Evolutionary conservation across 257 asterid species (phyloP), one percentile per base, ranked within the genome.

Genomic region (Przewalskia tangutica): DNA sequence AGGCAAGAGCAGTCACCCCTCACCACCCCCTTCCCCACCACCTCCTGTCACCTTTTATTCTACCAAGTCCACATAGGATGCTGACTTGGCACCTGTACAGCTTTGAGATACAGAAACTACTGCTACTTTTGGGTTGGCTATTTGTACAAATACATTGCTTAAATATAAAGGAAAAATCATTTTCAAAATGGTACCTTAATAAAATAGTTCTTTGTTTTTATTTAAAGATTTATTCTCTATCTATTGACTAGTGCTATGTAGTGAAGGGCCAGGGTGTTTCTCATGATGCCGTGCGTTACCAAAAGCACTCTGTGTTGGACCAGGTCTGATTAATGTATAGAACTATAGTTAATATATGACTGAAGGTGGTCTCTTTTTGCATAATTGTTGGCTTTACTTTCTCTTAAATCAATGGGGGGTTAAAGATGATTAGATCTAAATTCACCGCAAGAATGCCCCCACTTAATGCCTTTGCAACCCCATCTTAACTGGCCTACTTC

Each of bases 281-380:
- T 85, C 85, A 92, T 92, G 83, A 91, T 93, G 92, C 84, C 87
- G 88, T 88, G 89, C 91, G 89, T 86, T 82, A 85, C 86, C 85
- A 82, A 82, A 67, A 86, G 85, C 85, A 86, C 88, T 90, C 91
- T 86, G 76, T 84, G 86, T 81, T 77, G 85, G 78, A 65, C 77
- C 77, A 73, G 55, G 68, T 65, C 76, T 77, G 83, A 79, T 68
- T 81, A 81, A 71, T 71, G 42, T 20, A 20, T 54, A 77, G 50
- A 63, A 8, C 82, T 81, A 81, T 60, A 80, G 81, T 66, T 34
- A 82, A 82, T 73, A 73, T 73, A 51, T 73, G 79, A 73, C 44
- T 48, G 51, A 82, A 77, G 79, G 83, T 56, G 77, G 73, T 76
- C 75, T 82, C 80, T 58, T 82, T 88, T 80, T n/a, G 71, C 82